Base-by-base conservation (phyloP, 2,329 filamentous ascomycete genomes). In the Hymenoscyphus salicellus region DNA sequence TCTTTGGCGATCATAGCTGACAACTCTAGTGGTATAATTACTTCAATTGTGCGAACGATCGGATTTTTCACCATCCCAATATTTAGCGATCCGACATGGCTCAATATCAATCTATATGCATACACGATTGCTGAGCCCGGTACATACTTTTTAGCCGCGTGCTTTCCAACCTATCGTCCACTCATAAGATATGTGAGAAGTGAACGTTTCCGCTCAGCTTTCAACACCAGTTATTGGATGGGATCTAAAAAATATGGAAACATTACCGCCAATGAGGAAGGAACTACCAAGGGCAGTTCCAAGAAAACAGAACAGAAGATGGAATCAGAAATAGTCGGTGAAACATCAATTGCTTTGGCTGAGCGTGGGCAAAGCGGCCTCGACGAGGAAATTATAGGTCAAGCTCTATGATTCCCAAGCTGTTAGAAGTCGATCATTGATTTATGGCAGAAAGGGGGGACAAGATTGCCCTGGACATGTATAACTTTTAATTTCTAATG, bases 81-180 rank as follows among this genome's bases (percentile, higher is more conserved):
- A 38, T 61, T 55, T 20, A 7, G 14, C 2, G 60, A 61, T 56
- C 60, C 60, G n/a, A 56, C 60, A 5, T 61, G 60, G 60, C 7
- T 38, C 10, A 28, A 14, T 28, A 26, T 61, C 30, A 26, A 17
- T 8, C 11, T 43, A 26, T 38, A 26, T 30, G 11, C 11, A 16
- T 61, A 61, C 20, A 56, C 8, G 2, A 56, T 61, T 17, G 60
- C 60, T 28, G 49, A 61, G 33, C 60, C 49, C 2, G 60, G 60
- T 10, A 61, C 32, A 52, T 55, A 55, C 11, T 61, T 61, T 20
- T 17, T 61, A 5, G 49, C 60, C 20, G 60, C 60, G 8, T 61
- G 60, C 16, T 55, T 61, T 26, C 49, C 60, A 30, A 61, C 60
- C 0, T 61, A 55, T 52, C 60, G 49, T 10, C 49, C 60, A 36